Conservation (phyloP, 495 filamentous ascomycete genomes). For the Mytilinidion resinicola region DNA sequence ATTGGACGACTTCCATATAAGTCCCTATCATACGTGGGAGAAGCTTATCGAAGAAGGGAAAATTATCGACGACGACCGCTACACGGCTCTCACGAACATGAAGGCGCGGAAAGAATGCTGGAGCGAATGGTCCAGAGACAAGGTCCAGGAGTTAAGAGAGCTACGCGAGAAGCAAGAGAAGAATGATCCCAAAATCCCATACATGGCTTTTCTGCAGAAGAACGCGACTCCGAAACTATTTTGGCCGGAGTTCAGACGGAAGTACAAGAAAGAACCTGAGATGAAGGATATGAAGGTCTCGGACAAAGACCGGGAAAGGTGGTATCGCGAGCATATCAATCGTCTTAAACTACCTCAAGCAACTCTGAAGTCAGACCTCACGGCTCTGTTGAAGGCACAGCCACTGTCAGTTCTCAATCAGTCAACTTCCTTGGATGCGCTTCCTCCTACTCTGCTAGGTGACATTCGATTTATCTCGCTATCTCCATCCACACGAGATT, state of each 20-base stretch:
- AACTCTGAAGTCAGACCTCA: slow-evolving; percentile 72
- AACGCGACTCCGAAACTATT: slow-evolving; percentile 84
- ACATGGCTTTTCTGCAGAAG: slow-evolving; percentile 73
- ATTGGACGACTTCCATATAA: slow-evolving; percentile 72
- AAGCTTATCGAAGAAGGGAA: slow-evolving; percentile 73
- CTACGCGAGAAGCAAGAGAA: slow-evolving; percentile 71
- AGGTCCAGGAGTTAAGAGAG: slow-evolving; percentile 63
- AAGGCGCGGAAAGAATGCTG: slow-evolving; percentile 74
- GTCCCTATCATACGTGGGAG: slow-evolving; percentile 90
- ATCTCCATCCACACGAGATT: slow-evolving; percentile 59
- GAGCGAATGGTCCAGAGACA: slow-evolving; percentile 69
- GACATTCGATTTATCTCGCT: slow-evolving; percentile 82
- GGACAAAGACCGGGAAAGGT: slow-evolving; percentile 87
- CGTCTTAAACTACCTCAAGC: slow-evolving; percentile 69
- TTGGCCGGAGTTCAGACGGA: slow-evolving; percentile 93
- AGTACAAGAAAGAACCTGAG: slow-evolving; percentile 70
- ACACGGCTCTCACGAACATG: slow-evolving; percentile 74
- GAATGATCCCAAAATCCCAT: slow-evolving; percentile 78
- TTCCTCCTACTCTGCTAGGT: slow-evolving; percentile 62
- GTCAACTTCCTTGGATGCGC: slow-evolving; percentile 52
- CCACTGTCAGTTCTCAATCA: slow-evolving; percentile 61
- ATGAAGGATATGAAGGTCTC: slow-evolving; percentile 70
- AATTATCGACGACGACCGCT: slow-evolving; percentile 78
- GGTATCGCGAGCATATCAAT: slow-evolving; percentile 81
- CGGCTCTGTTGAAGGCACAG: slow-evolving; percentile 63